Evolutionary conservation across 2,329 filamentous ascomycete species (phyloP).

Genomic region (Tolypocladium album): DNA sequence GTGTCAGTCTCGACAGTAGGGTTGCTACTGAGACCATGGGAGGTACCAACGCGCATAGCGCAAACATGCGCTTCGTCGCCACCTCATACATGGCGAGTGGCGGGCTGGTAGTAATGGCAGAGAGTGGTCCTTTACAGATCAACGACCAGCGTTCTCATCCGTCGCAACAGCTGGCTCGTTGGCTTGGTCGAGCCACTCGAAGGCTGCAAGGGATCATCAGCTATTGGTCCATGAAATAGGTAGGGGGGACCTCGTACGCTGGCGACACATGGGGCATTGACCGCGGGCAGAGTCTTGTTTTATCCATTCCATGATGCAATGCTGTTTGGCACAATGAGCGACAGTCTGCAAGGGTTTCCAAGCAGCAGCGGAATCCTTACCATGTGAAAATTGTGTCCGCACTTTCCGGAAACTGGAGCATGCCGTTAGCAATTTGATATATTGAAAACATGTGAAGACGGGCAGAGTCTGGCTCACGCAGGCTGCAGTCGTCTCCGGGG

Average conservation of each 20-base stretch:
- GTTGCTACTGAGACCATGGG: background rate
- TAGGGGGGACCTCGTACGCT: slow-evolving; percentile 47
- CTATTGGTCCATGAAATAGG: background rate
- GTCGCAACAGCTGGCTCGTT: slow-evolving; percentile 17
- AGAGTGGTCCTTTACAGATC: background rate
- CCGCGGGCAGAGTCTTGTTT: slow-evolving; percentile 88
- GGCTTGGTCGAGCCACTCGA: slow-evolving; percentile 28
- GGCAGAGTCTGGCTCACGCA: slow-evolving; percentile 50
- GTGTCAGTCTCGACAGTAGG: background rate
- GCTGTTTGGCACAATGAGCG: slow-evolving; percentile 37
- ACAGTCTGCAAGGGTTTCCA: background rate
- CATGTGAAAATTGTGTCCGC: slow-evolving; percentile 97
- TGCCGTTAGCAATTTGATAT: background rate
- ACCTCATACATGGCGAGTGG: background rate
- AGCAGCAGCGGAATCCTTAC: slow-evolving; percentile 32
- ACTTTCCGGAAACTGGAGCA: slow-evolving; percentile 76
- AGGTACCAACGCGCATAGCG: background rate
- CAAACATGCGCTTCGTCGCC: background rate
- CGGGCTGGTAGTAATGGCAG: background rate
- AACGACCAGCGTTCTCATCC: slow-evolving; percentile 9
- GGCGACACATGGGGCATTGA: slow-evolving; percentile 95
- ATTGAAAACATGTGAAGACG: background rate
- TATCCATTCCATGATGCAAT: slow-evolving; percentile 94
- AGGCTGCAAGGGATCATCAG: slow-evolving; percentile 16
- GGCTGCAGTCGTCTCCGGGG: slow-evolving; percentile 87